phyloP scores from a whole-genome alignment of 106 monocot species.

The Iris macrosiphon region DNA sequence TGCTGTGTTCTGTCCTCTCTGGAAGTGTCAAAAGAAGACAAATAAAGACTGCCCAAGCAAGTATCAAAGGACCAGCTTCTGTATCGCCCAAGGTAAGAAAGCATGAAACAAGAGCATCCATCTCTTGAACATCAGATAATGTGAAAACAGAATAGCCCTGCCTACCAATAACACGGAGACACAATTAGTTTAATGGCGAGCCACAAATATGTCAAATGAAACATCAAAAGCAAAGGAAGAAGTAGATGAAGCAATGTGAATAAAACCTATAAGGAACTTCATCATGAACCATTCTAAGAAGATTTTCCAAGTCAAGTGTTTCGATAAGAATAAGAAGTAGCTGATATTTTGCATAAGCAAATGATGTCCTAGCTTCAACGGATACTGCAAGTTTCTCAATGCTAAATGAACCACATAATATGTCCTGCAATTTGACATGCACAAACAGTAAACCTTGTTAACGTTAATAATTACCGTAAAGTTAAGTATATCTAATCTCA shows the following conservation, averaged over 20 bases:
- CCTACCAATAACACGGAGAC: conserved; percentile 20
- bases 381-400: conserved; percentile 66
- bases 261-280: conserved; percentile 71
- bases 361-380: conserved; percentile 51
- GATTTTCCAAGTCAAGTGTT: conserved; percentile 78
- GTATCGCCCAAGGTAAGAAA: conserved; percentile 28
- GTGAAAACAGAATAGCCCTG: conserved; percentile 45
- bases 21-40: conserved; percentile 70
- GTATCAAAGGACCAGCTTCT: conserved; percentile 77
- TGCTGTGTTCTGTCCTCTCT: conserved; percentile 24
- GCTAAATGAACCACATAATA: conserved; percentile 47
- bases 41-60: conserved; percentile 87
- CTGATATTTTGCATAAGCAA: conserved; percentile 58
- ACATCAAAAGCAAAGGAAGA: conserved; percentile 3
- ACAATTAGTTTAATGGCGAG: not conserved
- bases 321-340: conserved; percentile 87
- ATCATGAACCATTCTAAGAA: conserved; percentile 78
- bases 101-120: conserved; percentile 70
- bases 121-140: conserved; percentile 62
- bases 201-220: not conserved
- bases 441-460: not conserved
- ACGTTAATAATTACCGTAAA: too few relatives aligned
- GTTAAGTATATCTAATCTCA: not conserved
- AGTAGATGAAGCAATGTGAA: not conserved
- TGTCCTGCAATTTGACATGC: conserved; percentile 30